Percentiles rank a stretch among this genome's conserved stretches.
phyloP scores from a whole-genome alignment of 1,139 yeast genomes.

The Suhomyces taliae region DNA sequence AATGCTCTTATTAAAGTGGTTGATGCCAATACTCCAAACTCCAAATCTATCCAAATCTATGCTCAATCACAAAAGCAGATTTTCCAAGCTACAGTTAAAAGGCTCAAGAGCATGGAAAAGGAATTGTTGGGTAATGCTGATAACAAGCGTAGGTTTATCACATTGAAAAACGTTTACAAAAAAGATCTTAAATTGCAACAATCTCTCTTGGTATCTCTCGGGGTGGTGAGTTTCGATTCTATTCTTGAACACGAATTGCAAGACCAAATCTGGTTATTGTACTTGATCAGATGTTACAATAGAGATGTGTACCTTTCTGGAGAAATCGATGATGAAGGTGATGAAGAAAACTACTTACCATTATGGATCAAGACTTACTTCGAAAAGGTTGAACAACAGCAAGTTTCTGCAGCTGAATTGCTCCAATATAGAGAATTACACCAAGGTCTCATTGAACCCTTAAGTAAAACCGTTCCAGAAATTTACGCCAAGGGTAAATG shows the following conservation, averaged over 20 bases:
- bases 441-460: constrained; percentile 53
- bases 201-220: constrained; percentile 56
- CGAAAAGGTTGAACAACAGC: constrained; percentile 36
- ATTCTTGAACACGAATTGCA: constrained; percentile 47
- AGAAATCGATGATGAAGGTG: constrained; percentile 20
- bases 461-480: constrained; percentile 58
- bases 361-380: constrained; percentile 52
- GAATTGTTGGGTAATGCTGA: constrained; percentile 38
- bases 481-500: constrained; percentile 61
- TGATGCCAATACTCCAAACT: constrained; percentile 27
- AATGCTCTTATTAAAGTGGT: constrained; percentile 24
- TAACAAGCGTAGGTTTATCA: constrained; percentile 39
- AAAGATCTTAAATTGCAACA: constrained; percentile 56
- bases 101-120: constrained; percentile 53
- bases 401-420: constrained; percentile 51
- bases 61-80: constrained; percentile 48
- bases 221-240: constrained; percentile 55
- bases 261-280: constrained; percentile 62
- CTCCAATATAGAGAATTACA: constrained; percentile 55
- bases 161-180: constrained; percentile 59
- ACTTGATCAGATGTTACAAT: constrained; percentile 62
- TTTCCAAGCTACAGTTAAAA: constrained; percentile 46
- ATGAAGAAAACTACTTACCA: constrained; percentile 43
- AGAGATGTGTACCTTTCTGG: constrained; percentile 31
- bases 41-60: constrained; percentile 16